These are phyloP conservation scores for Pinus taeda DNA, from an alignment of 75 land plant species.

Conservation along the genomic window DNA sequence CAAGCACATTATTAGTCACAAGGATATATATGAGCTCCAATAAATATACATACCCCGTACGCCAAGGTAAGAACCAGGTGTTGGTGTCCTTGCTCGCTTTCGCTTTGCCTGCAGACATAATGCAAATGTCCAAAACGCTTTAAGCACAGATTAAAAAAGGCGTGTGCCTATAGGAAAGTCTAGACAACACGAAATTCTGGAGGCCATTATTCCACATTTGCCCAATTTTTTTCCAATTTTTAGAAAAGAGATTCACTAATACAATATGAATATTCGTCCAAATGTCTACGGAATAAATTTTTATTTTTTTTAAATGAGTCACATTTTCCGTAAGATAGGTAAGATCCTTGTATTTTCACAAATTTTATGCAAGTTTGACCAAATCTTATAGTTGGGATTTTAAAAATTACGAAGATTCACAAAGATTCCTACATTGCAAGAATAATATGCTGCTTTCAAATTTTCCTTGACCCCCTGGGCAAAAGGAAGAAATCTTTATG, in stretches of 20 bases:
- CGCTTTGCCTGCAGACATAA: constrained; percentile 65
- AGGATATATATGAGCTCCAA: background rate
- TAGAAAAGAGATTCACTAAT: too few relatives aligned
- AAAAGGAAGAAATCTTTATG: background rate
- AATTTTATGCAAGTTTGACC: too few relatives aligned
- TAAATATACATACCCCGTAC: constrained; percentile 24
- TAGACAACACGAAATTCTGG: background rate
- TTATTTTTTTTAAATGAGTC: constrained; percentile 11
- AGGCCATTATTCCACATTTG: too few relatives aligned
- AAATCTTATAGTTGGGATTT: too few relatives aligned
- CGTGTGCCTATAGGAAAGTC: background rate
- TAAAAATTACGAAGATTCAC: too few relatives aligned
- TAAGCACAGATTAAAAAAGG: background rate
- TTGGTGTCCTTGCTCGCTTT: constrained; percentile 84
- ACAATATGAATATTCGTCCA: too few relatives aligned
- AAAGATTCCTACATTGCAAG: too few relatives aligned
- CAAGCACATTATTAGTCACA: constrained; percentile 14
- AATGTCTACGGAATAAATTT: too few relatives aligned
- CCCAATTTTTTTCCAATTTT: too few relatives aligned
- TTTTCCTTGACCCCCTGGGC: background rate
- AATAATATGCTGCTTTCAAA: too few relatives aligned
- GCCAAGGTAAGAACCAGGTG: constrained; percentile 93
- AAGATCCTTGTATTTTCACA: too few relatives aligned
- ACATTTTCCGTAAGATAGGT: too few relatives aligned
- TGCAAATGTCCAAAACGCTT: background rate